These are phyloP conservation scores for Chrysoporthe austroafricana DNA, from an alignment of 2,329 filamentous ascomycete species.

Conservation along the genomic window DNA sequence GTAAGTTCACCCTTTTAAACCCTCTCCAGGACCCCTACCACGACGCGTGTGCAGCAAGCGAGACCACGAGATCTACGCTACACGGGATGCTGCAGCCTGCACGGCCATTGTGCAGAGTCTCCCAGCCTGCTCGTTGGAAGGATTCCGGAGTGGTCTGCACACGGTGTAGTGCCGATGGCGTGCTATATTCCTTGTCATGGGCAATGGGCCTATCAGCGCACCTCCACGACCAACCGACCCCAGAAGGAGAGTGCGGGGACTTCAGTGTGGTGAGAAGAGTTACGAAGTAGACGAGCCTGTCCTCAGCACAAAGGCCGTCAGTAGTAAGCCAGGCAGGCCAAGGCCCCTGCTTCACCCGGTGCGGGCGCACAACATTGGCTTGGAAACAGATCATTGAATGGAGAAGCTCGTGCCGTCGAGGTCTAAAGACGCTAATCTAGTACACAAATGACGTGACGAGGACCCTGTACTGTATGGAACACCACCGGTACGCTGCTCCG, in stretches of 20 bases:
- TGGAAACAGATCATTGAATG: neutral
- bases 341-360: neutral
- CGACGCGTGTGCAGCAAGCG: neutral
- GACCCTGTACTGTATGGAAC: neutral
- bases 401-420: neutral
- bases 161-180: conserved; percentile 19
- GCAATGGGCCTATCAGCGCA: conserved; percentile 10
- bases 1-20: neutral
- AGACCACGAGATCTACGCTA: neutral
- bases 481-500: neutral
- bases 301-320: neutral
- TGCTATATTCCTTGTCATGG: conserved; percentile 18
- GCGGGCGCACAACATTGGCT: neutral
- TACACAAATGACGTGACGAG: neutral
- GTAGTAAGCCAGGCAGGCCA: neutral
- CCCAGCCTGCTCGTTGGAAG: conserved; percentile 4
- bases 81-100: neutral
- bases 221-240: neutral
- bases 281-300: neutral
- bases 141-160: conserved; percentile 7
- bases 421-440: neutral
- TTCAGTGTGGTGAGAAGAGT: neutral
- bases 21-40: neutral
- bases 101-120: neutral
- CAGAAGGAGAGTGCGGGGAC: neutral